Base-by-base conservation (phyloP, 139 green algal species). In the Micromonas commoda region DNA sequence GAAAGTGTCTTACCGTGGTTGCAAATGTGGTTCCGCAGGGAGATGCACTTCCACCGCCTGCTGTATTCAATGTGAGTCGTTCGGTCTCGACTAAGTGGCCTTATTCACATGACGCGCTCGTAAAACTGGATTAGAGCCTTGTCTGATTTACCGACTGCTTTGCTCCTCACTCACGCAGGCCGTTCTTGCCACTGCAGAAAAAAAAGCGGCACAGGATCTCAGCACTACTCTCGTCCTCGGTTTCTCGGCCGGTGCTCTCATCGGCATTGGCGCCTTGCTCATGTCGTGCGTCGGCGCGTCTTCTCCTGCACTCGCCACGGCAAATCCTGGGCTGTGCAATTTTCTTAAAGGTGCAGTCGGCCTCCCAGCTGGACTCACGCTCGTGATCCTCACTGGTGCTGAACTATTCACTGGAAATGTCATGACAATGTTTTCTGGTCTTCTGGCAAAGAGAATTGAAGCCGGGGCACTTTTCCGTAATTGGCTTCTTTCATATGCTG, bases 391-490 rank as follows among this genome's bases (percentile, higher is more conserved):
- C 34, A 85, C 77, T 37, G 92, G 92, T 38, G 86, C 87, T 4
- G 91, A 96, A 85, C 87, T 97, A 52, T 97, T 93, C 84, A 96
- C 91, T 2, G 90, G 91, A 72, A 95, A 95, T 84, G 89, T 89
- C 34, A 85, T 88, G 0, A 71, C 92, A 35, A 82, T 93, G 53
- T 86, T 87, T 0, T 77, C 83, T 20, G 90, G 91, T 0, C 60
- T 90, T n/a, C 77, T 86, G 38, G 85, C 91, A 77, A 84, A 82
- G 69, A 90, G 89, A 80, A 81, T 86, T 16, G 76, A 79, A 0
- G 23, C 79, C 29, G 61, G 3, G 31, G 64, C 87, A 53, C 78
- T 95, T 57, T 28, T 77, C 2, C 89, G 89, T 45, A 93, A 88
- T 77, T 96, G 92, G 92, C 77, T 69, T 21, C 82, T 86, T 61